Conservation (phyloP, 2,329 filamentous ascomycete species). For the Ophiocordyceps camponoti-floridani region DNA sequence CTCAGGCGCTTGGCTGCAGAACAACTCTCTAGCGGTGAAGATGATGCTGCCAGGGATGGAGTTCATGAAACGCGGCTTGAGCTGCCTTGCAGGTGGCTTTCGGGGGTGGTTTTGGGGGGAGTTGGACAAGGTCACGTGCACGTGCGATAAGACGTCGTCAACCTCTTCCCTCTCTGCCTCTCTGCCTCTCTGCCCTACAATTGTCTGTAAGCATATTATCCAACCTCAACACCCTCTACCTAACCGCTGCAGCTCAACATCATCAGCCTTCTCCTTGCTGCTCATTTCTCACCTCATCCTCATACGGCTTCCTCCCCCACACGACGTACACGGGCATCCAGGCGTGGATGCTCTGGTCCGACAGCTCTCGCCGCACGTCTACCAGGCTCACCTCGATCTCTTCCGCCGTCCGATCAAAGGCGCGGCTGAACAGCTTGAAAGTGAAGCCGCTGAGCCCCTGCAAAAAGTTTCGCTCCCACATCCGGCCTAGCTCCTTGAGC, state of each 20-base stretch:
- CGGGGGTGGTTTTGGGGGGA: too few relatives aligned
- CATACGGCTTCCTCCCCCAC: slow-evolving; percentile 28
- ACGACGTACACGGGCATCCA: slow-evolving; percentile 32
- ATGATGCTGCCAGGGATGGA: background rate
- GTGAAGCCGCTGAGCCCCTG: slow-evolving; percentile 27
- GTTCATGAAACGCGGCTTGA: background rate
- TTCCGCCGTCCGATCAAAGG: slow-evolving; percentile 20
- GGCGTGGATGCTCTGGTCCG: slow-evolving; percentile 26
- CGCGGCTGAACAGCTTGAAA: slow-evolving; percentile 20
- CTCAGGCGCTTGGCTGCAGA: too few relatives aligned
- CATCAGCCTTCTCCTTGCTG: too few relatives aligned
- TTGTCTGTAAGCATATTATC: too few relatives aligned
- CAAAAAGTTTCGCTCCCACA: slow-evolving; percentile 25
- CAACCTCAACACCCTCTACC: too few relatives aligned
- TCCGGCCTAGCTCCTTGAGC: slow-evolving; percentile 23
- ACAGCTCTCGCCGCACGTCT: slow-evolving; percentile 27
- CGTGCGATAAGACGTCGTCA: too few relatives aligned
- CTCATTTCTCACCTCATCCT: background rate
- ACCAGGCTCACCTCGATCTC: slow-evolving; percentile 33
- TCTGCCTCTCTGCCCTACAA: too few relatives aligned
- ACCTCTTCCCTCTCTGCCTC: too few relatives aligned
- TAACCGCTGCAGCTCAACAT: too few relatives aligned
- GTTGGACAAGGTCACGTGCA: too few relatives aligned
- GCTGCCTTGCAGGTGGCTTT: too few relatives aligned
- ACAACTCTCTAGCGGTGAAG: too few relatives aligned